Conservation (phyloP, 805 yeast species). For the Wickerhamomyces bovis region DNA sequence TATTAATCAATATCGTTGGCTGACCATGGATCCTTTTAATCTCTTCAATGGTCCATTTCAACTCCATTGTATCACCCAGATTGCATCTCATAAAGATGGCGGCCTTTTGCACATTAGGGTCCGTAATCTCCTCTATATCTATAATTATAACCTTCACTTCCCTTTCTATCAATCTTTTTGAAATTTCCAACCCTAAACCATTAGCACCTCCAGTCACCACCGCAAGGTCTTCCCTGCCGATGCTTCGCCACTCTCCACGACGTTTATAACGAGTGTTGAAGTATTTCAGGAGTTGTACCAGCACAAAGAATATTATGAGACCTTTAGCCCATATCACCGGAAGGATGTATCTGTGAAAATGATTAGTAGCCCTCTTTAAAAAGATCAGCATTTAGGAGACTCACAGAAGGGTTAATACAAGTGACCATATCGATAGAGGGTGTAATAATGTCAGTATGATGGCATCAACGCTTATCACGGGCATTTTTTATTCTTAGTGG, state of each 20-base stretch:
- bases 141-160: conserved; percentile 22
- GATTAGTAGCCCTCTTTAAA: neutral
- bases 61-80: conserved; percentile 43
- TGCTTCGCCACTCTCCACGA: conserved; percentile 17
- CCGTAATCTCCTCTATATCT: conserved; percentile 20
- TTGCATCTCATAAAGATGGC: conserved; percentile 59
- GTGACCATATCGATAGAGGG: neutral
- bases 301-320: neutral
- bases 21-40: conserved; percentile 42
- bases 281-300: neutral
- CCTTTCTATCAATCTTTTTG: conserved; percentile 12
- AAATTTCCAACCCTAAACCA: conserved; percentile 30
- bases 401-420: conserved; percentile 4
- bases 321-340: conserved; percentile 2
- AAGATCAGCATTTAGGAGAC: neutral
- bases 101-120: conserved; percentile 3
- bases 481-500: no score
- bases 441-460: neutral
- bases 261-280: conserved; percentile 12
- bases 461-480: neutral
- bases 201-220: conserved; percentile 34
- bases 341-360: conserved; percentile 4
- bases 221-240: conserved; percentile 14
- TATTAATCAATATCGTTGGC: conserved; percentile 67
- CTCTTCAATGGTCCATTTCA: conserved; percentile 31